Percentiles rank a stretch among this genome's conserved stretches.
phyloP scores from a whole-genome alignment of 2,329 filamentous ascomycete genomes.

The Clonostachys rosea region DNA sequence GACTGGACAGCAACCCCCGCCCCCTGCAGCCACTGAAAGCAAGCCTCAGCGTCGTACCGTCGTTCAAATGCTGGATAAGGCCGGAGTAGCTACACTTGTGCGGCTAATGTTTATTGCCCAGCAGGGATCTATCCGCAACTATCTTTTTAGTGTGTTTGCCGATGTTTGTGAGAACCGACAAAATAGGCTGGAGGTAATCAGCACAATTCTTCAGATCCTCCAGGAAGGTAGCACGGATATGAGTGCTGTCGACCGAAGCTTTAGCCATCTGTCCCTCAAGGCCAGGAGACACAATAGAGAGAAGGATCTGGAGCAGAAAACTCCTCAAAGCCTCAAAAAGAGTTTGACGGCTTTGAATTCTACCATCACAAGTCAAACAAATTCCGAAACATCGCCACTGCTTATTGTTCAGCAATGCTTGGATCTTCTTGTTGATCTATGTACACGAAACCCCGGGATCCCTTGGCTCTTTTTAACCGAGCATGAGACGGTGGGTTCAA shows the following conservation, averaged over 20 bases:
- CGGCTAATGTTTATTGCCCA: constrained; percentile 98
- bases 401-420: constrained; percentile 96
- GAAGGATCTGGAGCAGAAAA: constrained; percentile 59
- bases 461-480: constrained; percentile 91
- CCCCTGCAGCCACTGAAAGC: constrained; percentile 28
- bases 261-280: constrained; percentile 85
- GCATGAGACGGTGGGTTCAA: constrained; percentile 71
- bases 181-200: constrained; percentile 90
- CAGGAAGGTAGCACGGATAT: constrained; percentile 95
- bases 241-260: constrained; percentile 90
- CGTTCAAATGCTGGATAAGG: constrained; percentile 95
- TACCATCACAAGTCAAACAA: constrained; percentile 45
- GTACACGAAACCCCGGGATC: constrained; percentile 79
- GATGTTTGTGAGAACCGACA: constrained; percentile 96
- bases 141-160: constrained; percentile 81
- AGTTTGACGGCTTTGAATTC: constrained; percentile 56
- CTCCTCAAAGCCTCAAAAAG: constrained; percentile 75
- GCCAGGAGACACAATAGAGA: constrained; percentile 75
- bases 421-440: constrained; percentile 77
- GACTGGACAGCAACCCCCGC: background rate
- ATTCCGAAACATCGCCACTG: constrained; percentile 86
- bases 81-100: constrained; percentile 90
- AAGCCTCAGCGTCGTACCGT: constrained; percentile 75
- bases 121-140: constrained; percentile 77
- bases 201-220: constrained; percentile 84